Evolutionary conservation across 78 protist species (phyloP).

Genomic region (Dictyostelium brefeldianum): DNA sequence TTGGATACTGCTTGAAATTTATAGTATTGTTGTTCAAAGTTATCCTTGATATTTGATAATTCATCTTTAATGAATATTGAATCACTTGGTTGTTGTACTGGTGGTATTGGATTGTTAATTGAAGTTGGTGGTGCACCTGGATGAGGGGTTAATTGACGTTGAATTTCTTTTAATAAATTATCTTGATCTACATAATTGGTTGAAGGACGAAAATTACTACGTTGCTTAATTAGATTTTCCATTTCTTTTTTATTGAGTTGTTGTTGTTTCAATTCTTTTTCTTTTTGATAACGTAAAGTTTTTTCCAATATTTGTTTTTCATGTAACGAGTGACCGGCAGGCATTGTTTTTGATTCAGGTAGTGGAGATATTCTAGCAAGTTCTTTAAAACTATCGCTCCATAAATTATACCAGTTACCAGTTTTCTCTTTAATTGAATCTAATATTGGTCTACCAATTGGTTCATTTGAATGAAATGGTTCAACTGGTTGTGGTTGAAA

Average conservation of each 20-base stretch:
- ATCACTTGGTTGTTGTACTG: not conserved
- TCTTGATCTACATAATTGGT: not conserved
- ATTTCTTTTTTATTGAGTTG: not conserved
- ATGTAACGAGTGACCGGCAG: constrained; percentile 7
- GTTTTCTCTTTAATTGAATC: not conserved
- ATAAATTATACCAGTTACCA: not conserved
- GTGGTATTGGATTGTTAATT: not conserved
- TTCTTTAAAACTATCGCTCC: constrained; percentile 5
- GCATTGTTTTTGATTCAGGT: constrained; percentile 1
- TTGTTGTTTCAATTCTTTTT: not conserved
- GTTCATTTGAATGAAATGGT: not conserved
- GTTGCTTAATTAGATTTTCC: not conserved
- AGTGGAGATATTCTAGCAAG: not conserved
- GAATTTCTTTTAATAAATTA: not conserved
- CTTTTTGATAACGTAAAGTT: not conserved
- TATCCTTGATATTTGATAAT: not conserved
- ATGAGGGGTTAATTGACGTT: constrained; percentile 11
- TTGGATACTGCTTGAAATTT: not conserved
- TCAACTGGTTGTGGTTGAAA: constrained; percentile 33
- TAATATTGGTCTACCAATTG: not conserved
- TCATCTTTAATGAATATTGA: not conserved
- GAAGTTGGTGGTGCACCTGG: not conserved
- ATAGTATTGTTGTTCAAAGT: not conserved
- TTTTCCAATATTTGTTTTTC: not conserved
- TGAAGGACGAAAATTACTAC: not conserved